phyloP scores from a whole-genome alignment of 495 filamentous ascomycete species.

The Massariosphaeria phaeospora region DNA sequence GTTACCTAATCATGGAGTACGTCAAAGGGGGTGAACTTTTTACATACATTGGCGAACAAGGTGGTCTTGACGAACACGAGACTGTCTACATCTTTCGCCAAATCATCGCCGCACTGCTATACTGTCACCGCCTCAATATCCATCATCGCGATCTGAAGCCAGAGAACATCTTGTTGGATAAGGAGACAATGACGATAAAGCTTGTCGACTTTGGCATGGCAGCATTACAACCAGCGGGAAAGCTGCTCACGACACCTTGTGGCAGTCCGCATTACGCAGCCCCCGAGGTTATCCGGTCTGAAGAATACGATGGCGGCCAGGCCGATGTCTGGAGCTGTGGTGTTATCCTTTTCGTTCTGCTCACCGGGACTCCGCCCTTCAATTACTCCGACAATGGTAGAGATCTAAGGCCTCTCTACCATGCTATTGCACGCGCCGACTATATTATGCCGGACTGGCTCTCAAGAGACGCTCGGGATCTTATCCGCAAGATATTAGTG shows the following conservation, averaged over 20 bases:
- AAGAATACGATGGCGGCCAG: slow-evolving; percentile 71
- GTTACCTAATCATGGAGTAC: slow-evolving; percentile 95
- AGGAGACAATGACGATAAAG: slow-evolving; percentile 63
- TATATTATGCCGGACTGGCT: slow-evolving; percentile 68
- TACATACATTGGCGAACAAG: slow-evolving; percentile 64
- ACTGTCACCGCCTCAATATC: slow-evolving; percentile 88
- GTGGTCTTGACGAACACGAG: slow-evolving; percentile 68
- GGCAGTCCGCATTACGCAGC: slow-evolving; percentile 96
- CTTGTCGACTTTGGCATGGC: slow-evolving; percentile 98
- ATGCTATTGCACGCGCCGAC: slow-evolving; percentile 61
- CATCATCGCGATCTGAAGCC: slow-evolving; percentile 96
- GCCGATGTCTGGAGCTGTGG: slow-evolving; percentile 95
- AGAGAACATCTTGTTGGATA: slow-evolving; percentile 87
- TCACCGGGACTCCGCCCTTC: slow-evolving; percentile 78
- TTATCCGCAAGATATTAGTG: slow-evolving; percentile 70
- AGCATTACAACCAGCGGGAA: slow-evolving; percentile 72
- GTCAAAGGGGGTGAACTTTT: slow-evolving; percentile 90
- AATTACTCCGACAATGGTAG: slow-evolving; percentile 53
- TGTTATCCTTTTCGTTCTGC: slow-evolving; percentile 78
- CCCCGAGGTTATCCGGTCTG: slow-evolving; percentile 73
- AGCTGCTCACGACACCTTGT: slow-evolving; percentile 79
- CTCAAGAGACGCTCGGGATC: slow-evolving; percentile 65
- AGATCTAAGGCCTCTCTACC: slow-evolving; percentile 53
- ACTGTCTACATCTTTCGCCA: slow-evolving; percentile 84
- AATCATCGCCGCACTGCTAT: slow-evolving; percentile 83